phyloP scores from a whole-genome alignment of 2,329 filamentous ascomycete species.

The Ceratocystis cacaofunesta region DNA sequence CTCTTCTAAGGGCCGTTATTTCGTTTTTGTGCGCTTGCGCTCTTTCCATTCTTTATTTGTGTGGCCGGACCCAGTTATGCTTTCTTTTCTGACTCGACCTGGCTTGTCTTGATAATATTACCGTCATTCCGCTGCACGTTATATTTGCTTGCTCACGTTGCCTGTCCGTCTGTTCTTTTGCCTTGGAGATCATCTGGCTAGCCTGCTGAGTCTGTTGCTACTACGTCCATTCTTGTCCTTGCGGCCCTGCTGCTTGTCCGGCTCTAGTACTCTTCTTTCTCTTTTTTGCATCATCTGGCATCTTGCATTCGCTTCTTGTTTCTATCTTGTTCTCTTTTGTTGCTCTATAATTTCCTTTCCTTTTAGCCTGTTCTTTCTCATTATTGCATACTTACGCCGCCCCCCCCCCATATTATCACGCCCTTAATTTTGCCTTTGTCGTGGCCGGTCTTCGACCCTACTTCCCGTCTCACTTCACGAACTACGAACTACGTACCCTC shows the following conservation, averaged over 20 bases:
- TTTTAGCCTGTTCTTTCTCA: neutral
- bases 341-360: neutral
- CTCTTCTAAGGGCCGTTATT: neutral
- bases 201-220: neutral
- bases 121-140: neutral
- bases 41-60: constrained; percentile 4
- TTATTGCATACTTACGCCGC: neutral
- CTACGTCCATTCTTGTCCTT: neutral
- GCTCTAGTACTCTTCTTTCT: neutral
- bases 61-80: neutral
- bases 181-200: neutral
- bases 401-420: neutral
- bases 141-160: neutral
- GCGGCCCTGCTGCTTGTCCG: neutral
- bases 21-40: constrained; percentile 5
- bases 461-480: neutral
- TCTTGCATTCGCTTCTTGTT: constrained; percentile 12
- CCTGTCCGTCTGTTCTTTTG: neutral
- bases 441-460: neutral
- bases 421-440: neutral
- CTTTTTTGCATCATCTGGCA: neutral
- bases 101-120: too few relatives aligned
- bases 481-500: neutral
- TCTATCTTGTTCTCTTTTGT: constrained; percentile 13
- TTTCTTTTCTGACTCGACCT: too few relatives aligned